Conservation (phyloP, 2,329 filamentous ascomycete genomes). For the Colletotrichum noveboracense region DNA sequence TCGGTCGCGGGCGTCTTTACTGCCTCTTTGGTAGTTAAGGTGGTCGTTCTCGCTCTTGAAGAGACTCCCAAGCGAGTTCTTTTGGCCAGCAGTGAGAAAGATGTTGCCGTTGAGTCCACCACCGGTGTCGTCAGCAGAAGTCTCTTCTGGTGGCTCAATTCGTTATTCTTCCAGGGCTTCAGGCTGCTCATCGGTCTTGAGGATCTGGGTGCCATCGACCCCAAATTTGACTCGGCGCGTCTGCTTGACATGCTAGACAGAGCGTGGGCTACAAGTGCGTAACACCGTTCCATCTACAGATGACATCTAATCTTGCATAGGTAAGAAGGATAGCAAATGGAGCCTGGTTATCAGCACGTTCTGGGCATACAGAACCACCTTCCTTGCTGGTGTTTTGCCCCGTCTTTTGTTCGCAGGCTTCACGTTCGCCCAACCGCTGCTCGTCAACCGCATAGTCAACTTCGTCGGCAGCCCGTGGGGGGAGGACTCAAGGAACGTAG, state of each 20-base stretch:
- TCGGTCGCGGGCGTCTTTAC: slow-evolving; percentile 32
- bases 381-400: slow-evolving; percentile 37
- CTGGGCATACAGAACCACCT: slow-evolving; percentile 30
- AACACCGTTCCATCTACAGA: background rate
- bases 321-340: slow-evolving; percentile 21
- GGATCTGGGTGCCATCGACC: slow-evolving; percentile 30
- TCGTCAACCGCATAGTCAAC: slow-evolving; percentile 40
- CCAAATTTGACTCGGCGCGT: slow-evolving; percentile 29
- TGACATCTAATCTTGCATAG: slow-evolving; percentile 2
- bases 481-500: slow-evolving; percentile 29
- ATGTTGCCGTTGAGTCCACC: slow-evolving; percentile 33
- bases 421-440: slow-evolving; percentile 49
- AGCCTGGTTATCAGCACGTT: slow-evolving; percentile 32
- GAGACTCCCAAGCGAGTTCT: slow-evolving; percentile 32
- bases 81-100: slow-evolving; percentile 18
- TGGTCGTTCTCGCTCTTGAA: slow-evolving; percentile 33
- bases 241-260: slow-evolving; percentile 25
- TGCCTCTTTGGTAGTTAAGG: slow-evolving; percentile 30
- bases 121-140: slow-evolving; percentile 37
- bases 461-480: slow-evolving; percentile 32
- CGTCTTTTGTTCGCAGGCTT: slow-evolving; percentile 44
- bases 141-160: slow-evolving; percentile 42
- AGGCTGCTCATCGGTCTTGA: slow-evolving; percentile 26
- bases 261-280: slow-evolving; percentile 27
- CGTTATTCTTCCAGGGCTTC: slow-evolving; percentile 31